A percentile compares a stretch with the other conserved stretches of the same genome.
Conservation (phyloP, 768 basidiomycete species). For the Agaricus blazei region DNA sequence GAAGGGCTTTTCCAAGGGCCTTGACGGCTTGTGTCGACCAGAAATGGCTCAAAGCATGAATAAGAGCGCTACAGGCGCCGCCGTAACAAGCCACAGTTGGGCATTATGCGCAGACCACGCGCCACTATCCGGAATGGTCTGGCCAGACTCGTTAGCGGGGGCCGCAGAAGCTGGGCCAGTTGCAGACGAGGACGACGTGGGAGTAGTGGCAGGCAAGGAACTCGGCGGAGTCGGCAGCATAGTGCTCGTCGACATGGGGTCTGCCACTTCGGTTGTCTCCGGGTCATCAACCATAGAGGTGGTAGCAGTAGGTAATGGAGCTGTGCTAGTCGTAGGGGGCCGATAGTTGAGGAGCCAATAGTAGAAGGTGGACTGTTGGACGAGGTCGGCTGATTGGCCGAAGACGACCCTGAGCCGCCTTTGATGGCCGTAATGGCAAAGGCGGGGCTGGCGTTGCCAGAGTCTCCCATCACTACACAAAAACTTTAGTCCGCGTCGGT, state of each 20-base stretch:
- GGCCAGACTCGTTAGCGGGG: neutral
- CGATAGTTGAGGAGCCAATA: slow-evolving; percentile 14
- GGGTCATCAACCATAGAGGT: neutral
- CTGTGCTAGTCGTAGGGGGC: slow-evolving; percentile 20
- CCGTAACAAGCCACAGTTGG: slow-evolving; percentile 1
- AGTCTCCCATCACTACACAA: slow-evolving; percentile 57
- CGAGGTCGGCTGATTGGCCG: slow-evolving; percentile 15
- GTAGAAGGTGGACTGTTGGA: slow-evolving; percentile 24
- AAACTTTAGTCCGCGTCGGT: slow-evolving; percentile 2
- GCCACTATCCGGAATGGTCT: neutral
- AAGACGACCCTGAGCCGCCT: slow-evolving; percentile 13
- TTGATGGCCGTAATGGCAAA: slow-evolving; percentile 58
- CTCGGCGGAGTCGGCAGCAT: neutral
- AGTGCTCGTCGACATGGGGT: neutral
- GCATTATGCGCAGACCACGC: slow-evolving; percentile 3
- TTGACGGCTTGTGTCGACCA: neutral
- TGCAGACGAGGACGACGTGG: neutral
- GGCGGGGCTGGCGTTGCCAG: slow-evolving; percentile 52
- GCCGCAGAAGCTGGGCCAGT: neutral
- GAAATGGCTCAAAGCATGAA: neutral
- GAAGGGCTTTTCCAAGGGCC: neutral
- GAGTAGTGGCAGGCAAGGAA: neutral
- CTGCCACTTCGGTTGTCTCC: no score
- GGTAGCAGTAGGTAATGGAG: slow-evolving; percentile 11
- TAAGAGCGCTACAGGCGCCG: slow-evolving; percentile 1